These are phyloP conservation scores for Chrysoporthe cubensis DNA, from an alignment of 2,329 filamentous ascomycete genomes.

Conservation along the genomic window DNA sequence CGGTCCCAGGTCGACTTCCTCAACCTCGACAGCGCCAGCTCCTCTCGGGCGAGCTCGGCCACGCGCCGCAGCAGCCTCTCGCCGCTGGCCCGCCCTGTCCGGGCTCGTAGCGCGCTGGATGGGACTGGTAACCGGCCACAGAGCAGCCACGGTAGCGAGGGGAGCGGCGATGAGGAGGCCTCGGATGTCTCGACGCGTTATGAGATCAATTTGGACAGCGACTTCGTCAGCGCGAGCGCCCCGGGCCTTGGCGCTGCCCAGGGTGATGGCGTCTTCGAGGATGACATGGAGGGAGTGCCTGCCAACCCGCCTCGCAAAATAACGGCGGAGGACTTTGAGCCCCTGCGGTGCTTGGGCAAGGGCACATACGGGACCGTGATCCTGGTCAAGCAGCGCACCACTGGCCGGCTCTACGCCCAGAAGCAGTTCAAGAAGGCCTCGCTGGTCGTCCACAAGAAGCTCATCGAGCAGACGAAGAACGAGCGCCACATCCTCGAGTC, in stretches of 20 bases:
- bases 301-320: conserved; percentile 72
- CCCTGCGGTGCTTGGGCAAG: conserved; percentile 90
- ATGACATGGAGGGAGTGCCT: conserved; percentile 58
- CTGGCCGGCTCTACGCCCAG: conserved; percentile 90
- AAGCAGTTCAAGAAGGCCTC: conserved; percentile 99
- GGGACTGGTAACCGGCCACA: conserved; percentile 58
- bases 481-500: conserved; percentile 94
- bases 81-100: conserved; percentile 33
- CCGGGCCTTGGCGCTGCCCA: conserved; percentile 41
- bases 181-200: conserved; percentile 79
- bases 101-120: conserved; percentile 33
- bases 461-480: conserved; percentile 96
- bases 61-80: conserved; percentile 54
- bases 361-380: conserved; percentile 95
- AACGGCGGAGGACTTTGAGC: conserved; percentile 87
- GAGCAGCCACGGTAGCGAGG: conserved; percentile 47
- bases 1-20: conserved; percentile 81
- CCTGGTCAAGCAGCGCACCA: conserved; percentile 85
- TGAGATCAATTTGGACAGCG: conserved; percentile 80
- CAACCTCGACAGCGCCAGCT: conserved; percentile 58
- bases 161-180: conserved; percentile 66
- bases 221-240: conserved; percentile 76
- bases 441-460: conserved; percentile 90
- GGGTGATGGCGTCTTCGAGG: conserved; percentile 37
- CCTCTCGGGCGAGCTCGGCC: conserved; percentile 56